These are phyloP conservation scores for Cyphellophora europaea DNA, from an alignment of 2,329 filamentous ascomycete species.

Conservation along the genomic window DNA sequence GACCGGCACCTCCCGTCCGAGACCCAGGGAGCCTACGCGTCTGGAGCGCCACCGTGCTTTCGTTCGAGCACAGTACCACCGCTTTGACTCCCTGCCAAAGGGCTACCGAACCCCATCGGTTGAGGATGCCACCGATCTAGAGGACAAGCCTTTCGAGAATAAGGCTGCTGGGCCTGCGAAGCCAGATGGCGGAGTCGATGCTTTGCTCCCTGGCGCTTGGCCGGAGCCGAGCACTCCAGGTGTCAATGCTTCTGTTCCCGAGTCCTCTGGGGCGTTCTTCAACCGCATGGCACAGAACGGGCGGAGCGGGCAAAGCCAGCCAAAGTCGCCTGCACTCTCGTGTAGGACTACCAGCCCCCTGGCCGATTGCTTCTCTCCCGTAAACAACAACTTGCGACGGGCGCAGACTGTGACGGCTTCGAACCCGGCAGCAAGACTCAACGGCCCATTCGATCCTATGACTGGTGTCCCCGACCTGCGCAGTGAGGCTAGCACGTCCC, in stretches of 20 bases:
- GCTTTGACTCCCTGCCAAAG: neutral
- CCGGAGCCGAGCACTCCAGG: too few species aligned
- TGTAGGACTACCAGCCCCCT: neutral
- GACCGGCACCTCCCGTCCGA: neutral
- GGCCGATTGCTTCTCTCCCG: neutral
- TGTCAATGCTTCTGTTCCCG: neutral
- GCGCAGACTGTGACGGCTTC: slow-evolving; percentile 19
- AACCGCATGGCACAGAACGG: slow-evolving; percentile 6
- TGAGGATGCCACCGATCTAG: too few species aligned
- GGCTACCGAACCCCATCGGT: neutral
- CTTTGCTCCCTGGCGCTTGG: neutral
- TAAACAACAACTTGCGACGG: neutral
- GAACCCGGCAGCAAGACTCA: slow-evolving; percentile 19
- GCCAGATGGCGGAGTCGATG: too few species aligned
- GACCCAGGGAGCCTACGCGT: too few species aligned
- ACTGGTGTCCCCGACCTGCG: slow-evolving; percentile 5
- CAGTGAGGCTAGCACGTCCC: too few species aligned
- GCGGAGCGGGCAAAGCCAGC: neutral
- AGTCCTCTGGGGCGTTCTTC: slow-evolving; percentile 10
- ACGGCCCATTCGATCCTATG: slow-evolving; percentile 20
- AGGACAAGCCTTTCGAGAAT: too few species aligned
- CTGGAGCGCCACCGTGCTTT: too few species aligned
- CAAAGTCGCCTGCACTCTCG: slow-evolving; percentile 1
- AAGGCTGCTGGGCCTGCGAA: too few species aligned
- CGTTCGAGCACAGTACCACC: too few species aligned